Percentiles rank a stretch among this genome's conserved stretches.
Conservation (phyloP, 352 stramenopile species). For the Thraustochytrium sp. region DNA sequence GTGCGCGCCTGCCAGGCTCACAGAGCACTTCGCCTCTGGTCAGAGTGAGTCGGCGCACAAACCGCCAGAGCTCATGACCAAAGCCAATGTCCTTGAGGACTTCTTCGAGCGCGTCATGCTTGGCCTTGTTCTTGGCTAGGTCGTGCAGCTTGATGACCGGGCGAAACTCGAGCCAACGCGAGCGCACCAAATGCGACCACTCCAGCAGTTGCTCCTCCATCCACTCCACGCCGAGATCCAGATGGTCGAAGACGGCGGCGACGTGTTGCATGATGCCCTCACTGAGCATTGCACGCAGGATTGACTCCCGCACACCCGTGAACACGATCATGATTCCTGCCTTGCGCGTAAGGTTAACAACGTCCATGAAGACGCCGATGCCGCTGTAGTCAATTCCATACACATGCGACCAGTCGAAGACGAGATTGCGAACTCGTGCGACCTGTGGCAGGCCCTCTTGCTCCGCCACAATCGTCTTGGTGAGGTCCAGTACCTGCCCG, state of each 20-base stretch:
- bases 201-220: conserved; percentile 43
- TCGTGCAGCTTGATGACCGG: conserved; percentile 35
- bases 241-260: neutral
- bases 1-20: neutral
- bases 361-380: conserved; percentile 6
- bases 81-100: conserved; percentile 31
- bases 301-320: neutral
- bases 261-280: neutral
- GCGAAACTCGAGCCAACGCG: conserved; percentile 35
- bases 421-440: neutral
- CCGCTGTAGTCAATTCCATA: conserved; percentile 42
- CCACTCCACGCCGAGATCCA: conserved; percentile 33
- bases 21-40: neutral
- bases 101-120: conserved; percentile 40
- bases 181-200: conserved; percentile 17
- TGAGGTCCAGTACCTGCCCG: conserved; percentile 20
- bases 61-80: conserved; percentile 17
- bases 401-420: conserved; percentile 36
- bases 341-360: conserved; percentile 13
- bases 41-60: neutral
- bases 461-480: neutral
- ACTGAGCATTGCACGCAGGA: neutral
- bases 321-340: conserved; percentile 12
- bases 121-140: conserved; percentile 41
- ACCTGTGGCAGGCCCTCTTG: neutral